These are phyloP conservation scores for Colletotrichum sp. DNA, from an alignment of 2,329 filamentous ascomycete species.

Conservation along the genomic window DNA sequence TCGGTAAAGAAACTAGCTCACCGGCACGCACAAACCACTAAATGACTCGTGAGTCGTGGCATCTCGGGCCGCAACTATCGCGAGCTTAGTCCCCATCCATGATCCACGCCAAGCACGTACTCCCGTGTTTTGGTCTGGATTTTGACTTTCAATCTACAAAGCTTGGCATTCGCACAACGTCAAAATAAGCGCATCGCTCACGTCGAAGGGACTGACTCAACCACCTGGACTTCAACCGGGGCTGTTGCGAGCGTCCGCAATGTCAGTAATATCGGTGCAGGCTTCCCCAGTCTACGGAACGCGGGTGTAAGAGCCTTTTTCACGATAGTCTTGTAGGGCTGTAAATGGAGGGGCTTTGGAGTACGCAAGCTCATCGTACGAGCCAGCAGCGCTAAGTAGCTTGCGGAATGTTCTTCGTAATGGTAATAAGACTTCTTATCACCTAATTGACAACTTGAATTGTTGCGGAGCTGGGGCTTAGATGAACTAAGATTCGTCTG, in stretches of 20 bases:
- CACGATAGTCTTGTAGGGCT: not conserved
- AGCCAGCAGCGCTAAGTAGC: not conserved
- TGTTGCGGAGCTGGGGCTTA: not conserved
- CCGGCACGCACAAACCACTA: not conserved
- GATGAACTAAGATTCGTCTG: not conserved
- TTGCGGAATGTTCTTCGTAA: not conserved
- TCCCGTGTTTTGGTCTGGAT: not conserved
- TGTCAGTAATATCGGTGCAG: not conserved
- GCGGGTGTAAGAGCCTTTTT: not conserved
- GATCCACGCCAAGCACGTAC: not conserved
- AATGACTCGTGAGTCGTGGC: not conserved
- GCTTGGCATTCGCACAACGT: slow-evolving; percentile 3
- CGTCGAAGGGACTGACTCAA: not conserved
- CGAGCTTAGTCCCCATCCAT: not conserved
- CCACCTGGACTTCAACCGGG: not conserved
- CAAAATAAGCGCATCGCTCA: not conserved
- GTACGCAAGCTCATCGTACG: not conserved
- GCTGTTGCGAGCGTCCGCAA: not conserved
- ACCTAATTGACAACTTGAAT: not conserved
- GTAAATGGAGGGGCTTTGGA: not conserved
- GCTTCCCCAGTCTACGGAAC: not conserved
- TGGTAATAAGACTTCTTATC: not conserved
- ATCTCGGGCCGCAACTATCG: not conserved
- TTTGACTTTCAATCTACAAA: not conserved
- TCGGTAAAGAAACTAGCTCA: not conserved